Conservation (phyloP, 352 stramenopile genomes). For the Hyaloperonospora arabidopsidis region DNA sequence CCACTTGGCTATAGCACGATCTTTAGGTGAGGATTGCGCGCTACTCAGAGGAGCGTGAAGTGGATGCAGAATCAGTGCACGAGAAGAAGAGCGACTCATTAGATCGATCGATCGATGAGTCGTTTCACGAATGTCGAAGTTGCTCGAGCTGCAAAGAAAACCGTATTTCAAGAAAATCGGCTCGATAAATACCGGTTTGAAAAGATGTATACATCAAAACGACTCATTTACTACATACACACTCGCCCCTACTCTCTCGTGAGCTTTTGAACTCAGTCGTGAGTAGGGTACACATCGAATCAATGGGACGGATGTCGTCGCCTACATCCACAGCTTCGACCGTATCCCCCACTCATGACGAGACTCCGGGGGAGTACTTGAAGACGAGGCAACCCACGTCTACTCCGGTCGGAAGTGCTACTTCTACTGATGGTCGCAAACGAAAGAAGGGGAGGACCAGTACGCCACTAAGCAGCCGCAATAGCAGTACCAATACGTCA, state of each 20-base stretch:
- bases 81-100: constrained; percentile 18
- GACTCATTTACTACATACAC: too few relatives aligned
- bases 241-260: too few relatives aligned
- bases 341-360: constrained; percentile 15
- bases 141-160: neutral
- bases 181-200: neutral
- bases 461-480: constrained; percentile 6
- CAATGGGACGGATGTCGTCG: constrained; percentile 21
- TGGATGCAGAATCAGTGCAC: constrained; percentile 64
- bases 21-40: constrained; percentile 25
- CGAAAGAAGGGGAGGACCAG: constrained; percentile 36
- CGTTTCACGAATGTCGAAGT: neutral
- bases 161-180: too few relatives aligned
- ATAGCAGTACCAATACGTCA: constrained; percentile 15
- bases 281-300: neutral
- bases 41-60: constrained; percentile 36
- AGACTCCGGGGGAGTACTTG: constrained; percentile 7
- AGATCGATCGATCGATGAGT: neutral
- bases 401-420: neutral
- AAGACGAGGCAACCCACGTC: constrained; percentile 4
- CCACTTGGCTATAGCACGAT: constrained; percentile 33
- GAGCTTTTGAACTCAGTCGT: too few relatives aligned
- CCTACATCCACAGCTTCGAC: constrained; percentile 9
- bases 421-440: constrained; percentile 30
- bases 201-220: too few relatives aligned